A percentile compares a stretch with the other conserved stretches of the same genome.
phyloP scores from a whole-genome alignment of 78 protist species.

The Dictyostelium intermedium region DNA sequence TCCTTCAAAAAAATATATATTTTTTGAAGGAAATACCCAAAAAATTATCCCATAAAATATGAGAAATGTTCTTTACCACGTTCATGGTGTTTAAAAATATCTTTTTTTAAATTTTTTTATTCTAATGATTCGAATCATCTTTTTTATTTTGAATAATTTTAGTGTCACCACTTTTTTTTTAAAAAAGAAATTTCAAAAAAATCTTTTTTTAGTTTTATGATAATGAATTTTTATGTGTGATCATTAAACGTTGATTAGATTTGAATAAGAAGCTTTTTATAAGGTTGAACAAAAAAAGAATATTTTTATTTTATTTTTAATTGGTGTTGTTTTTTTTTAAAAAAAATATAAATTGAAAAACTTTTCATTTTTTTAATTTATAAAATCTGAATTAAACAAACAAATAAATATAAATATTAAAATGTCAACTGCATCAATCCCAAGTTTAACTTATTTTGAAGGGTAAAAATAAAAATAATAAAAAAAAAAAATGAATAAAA shows the following conservation, averaged over 20 bases:
- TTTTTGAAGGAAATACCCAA: no score
- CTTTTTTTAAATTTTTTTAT: background rate
- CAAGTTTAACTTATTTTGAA: conserved; percentile 26
- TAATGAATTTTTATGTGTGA: no score
- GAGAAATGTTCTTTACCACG: no score
- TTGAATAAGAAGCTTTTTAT: background rate
- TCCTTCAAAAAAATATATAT: no score
- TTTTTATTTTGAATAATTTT: background rate
- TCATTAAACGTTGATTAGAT: no score
- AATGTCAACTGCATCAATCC: background rate
- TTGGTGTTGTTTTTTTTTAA: background rate
- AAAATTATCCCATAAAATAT: no score
- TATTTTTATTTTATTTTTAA: background rate
- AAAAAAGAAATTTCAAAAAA: background rate
- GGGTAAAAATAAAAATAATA: background rate
- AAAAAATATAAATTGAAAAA: no score
- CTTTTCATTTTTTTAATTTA: background rate
- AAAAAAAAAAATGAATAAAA: background rate
- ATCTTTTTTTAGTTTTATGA: background rate
- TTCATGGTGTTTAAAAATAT: no score
- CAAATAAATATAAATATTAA: background rate
- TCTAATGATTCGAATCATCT: background rate
- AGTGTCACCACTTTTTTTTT: background rate
- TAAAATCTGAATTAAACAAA: background rate
- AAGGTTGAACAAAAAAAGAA: background rate